Conservation (phyloP, 805 yeast species). For the Kluyveromyces wickerhamii region DNA sequence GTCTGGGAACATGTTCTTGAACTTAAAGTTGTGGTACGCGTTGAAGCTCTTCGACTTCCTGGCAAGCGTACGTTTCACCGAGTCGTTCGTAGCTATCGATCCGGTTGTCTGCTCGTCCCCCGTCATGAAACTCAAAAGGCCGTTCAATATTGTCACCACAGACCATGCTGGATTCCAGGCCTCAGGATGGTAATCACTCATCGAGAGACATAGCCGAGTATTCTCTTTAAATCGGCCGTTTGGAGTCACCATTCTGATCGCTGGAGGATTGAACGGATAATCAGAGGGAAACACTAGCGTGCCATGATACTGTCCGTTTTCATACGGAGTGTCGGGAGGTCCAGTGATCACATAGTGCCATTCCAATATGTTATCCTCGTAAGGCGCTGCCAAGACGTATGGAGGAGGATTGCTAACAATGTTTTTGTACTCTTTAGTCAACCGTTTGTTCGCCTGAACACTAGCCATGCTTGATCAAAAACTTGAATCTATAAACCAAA, state of each 20-base stretch:
- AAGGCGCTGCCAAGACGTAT: conserved; percentile 74
- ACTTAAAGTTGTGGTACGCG: conserved; percentile 45
- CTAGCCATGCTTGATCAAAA: conserved; percentile 34
- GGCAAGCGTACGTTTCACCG: conserved; percentile 50
- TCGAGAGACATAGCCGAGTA: conserved; percentile 77
- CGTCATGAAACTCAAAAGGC: conserved; percentile 87
- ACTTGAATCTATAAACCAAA: too few species aligned
- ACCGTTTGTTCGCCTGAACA: conserved; percentile 38
- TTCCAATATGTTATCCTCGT: conserved; percentile 78
- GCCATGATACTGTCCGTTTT: conserved; percentile 84
- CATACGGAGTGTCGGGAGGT: conserved; percentile 84
- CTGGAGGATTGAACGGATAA: conserved; percentile 88
- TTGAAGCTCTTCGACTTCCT: conserved; percentile 54
- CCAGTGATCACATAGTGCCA: conserved; percentile 94
- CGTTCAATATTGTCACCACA: conserved; percentile 80
- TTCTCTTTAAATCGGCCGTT: conserved; percentile 80
- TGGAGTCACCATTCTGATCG: conserved; percentile 84
- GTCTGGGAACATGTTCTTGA: conserved; percentile 64
- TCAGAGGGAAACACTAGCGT: conserved; percentile 74
- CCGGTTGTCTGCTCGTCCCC: conserved; percentile 82
- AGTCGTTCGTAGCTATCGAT: conserved; percentile 57
- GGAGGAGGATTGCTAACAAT: conserved; percentile 80
- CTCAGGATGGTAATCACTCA: conserved; percentile 93
- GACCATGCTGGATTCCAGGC: conserved; percentile 97
- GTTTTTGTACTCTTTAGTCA: conserved; percentile 74